Conservation (phyloP, 768 basidiomycete genomes). For the Trametes villosa region DNA sequence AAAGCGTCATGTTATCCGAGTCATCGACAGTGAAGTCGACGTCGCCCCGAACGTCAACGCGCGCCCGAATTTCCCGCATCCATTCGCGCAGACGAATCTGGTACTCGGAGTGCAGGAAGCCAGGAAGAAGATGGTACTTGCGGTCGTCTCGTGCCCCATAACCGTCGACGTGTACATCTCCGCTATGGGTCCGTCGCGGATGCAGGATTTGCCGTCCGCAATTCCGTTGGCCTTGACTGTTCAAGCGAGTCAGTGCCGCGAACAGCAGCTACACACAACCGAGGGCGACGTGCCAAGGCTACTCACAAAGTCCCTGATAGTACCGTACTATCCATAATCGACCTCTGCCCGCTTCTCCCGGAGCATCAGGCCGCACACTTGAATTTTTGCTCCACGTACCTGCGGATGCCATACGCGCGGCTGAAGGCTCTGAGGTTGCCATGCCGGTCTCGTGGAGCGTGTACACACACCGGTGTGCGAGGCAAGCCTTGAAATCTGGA, state of each 20-base stretch:
- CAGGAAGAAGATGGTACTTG: conserved; percentile 15
- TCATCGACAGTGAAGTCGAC: conserved; percentile 22
- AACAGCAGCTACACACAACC: background rate
- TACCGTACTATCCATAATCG: background rate
- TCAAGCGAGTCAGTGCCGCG: background rate
- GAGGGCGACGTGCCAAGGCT: conserved; percentile 8
- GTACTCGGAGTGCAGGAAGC: conserved; percentile 14
- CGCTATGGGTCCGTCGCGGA: conserved; percentile 19
- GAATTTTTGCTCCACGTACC: no score
- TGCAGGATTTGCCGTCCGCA: conserved; percentile 8
- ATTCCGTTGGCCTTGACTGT: conserved; percentile 25
- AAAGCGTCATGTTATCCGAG: background rate
- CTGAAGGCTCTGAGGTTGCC: no score
- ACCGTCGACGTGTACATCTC: conserved; percentile 20
- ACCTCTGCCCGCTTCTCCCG: conserved; percentile 5
- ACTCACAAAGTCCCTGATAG: conserved; percentile 28
- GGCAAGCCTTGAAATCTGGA: no score
- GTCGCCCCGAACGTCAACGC: conserved; percentile 2
- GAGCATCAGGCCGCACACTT: no score
- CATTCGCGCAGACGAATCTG: conserved; percentile 24
- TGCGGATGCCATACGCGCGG: no score
- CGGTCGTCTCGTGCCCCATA: conserved; percentile 21
- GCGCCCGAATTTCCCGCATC: background rate
- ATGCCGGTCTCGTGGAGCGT: no score
- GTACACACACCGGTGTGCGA: no score